Conservation (phyloP, 176 grass and related monocot species). For the Aegilops sharonensis region DNA sequence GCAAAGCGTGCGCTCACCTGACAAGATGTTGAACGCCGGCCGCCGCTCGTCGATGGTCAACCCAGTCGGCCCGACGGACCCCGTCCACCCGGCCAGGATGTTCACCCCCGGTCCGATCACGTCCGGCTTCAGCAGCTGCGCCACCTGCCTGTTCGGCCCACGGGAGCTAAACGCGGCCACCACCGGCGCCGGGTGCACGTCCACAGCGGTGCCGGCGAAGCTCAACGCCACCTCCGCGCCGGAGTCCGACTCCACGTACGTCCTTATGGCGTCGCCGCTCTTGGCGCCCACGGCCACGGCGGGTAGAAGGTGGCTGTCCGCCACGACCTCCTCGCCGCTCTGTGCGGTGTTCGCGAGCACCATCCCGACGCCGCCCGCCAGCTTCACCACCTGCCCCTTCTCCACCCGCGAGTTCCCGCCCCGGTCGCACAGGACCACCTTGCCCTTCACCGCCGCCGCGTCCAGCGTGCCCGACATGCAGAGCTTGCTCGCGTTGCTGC, state of each 20-base stretch:
- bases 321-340: conserved; percentile 81
- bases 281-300: conserved; percentile 68
- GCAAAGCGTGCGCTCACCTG: conserved; percentile 50
- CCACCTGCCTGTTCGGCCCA: conserved; percentile 64
- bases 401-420: conserved; percentile 67
- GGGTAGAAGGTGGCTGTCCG: conserved; percentile 79
- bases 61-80: conserved; percentile 62
- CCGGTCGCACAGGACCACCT: conserved; percentile 79
- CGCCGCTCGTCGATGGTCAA: conserved; percentile 57
- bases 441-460: conserved; percentile 59
- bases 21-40: conserved; percentile 72
- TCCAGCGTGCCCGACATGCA: conserved; percentile 73
- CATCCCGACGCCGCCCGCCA: conserved; percentile 77
- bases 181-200: conserved; percentile 76
- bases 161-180: conserved; percentile 93
- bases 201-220: conserved; percentile 67
- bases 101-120: conserved; percentile 85
- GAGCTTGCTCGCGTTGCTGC: conserved; percentile 73
- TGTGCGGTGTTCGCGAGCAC: conserved; percentile 66
- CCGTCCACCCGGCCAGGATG: conserved; percentile 84
- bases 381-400: conserved; percentile 83
- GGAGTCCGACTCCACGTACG: conserved; percentile 45
- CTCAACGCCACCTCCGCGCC: conserved; percentile 44
- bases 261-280: conserved; percentile 60
- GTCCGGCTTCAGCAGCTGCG: conserved; percentile 89